Percentiles rank a stretch among this genome's conserved stretches.
These are phyloP conservation scores for Candida piceae DNA, from an alignment of 805 yeast species.

Conservation along the genomic window DNA sequence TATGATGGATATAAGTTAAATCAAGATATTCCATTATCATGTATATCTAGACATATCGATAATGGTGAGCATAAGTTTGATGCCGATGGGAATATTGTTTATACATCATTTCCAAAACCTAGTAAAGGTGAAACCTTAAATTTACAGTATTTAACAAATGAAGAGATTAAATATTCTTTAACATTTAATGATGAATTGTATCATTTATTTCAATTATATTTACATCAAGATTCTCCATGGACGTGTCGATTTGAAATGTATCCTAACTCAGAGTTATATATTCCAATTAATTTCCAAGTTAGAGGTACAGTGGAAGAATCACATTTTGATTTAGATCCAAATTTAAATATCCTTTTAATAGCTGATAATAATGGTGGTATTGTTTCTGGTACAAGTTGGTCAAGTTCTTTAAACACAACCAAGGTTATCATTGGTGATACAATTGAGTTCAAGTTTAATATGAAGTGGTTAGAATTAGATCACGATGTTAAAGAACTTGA, in stretches of 20 bases:
- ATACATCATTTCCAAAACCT: conserved; percentile 48
- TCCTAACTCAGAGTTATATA: conserved; percentile 36
- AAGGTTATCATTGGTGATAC: conserved; percentile 63
- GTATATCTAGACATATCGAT: conserved; percentile 66
- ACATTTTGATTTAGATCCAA: conserved; percentile 62
- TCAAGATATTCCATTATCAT: conserved; percentile 46
- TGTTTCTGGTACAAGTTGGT: conserved; percentile 52
- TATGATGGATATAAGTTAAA: conserved; percentile 24
- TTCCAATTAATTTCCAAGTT: conserved; percentile 59
- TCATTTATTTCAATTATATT: conserved; percentile 68
- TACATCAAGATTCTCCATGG: conserved; percentile 75
- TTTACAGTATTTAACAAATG: conserved; percentile 48
- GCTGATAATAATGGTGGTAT: conserved; percentile 30
- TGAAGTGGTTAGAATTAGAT: conserved; percentile 43
- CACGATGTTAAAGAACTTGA: no score
- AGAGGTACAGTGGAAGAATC: conserved; percentile 64
- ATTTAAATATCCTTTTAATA: conserved; percentile 47
- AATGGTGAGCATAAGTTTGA: conserved; percentile 74
- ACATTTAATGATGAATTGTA: conserved; percentile 57
- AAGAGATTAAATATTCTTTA: conserved; percentile 56
- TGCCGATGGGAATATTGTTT: conserved; percentile 52
- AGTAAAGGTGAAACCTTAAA: conserved; percentile 59
- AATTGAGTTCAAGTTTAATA: conserved; percentile 51
- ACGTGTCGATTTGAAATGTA: conserved; percentile 59
- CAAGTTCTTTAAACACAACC: conserved; percentile 57